Evolutionary conservation across 2,329 filamentous ascomycete genomes (phyloP), one percentile per base, ranked within the genome.

Genomic region (Clarireedia homoeocarpa): DNA sequence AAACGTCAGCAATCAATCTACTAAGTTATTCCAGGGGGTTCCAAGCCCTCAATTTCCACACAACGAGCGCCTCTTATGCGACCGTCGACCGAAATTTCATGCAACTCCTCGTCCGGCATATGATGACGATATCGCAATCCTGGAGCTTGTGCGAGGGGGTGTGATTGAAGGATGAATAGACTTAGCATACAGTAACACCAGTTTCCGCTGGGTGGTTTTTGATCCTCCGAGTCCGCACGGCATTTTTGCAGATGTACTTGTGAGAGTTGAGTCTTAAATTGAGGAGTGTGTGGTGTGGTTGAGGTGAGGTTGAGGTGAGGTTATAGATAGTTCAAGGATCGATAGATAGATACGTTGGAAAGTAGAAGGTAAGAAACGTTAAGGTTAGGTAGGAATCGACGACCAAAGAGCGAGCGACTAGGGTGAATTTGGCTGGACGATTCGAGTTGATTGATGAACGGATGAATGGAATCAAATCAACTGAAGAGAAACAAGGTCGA

Each of bases 131-230:
- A 12, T 30, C 27, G 27, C 27, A 30, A 30, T 30, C 27, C 27
- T 30, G 27, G 27, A 30, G 10, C 27, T 30, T 2, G 27, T 7
- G 6, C 27, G 27, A 30, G 27, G 6, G 27, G 7, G 10, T 30
- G 9, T 2, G 10, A 30, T 30, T 30, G 27, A 30, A 47, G 24
- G 20, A 20, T 27, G n/a, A 7, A 54, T 12, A 10, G 30, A 26
- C 15, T 38, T 12, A 15, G 36, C 79, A 60, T 78, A 87, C 82
- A 89, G 75, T 61, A 89, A 75, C 66, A 89, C 85, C 74, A 89
- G 80, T 77, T 89, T 89, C 70, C 85, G 80, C 75, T 87, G 83
- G 65, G 86, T 84, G 56, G 85, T 84, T 74, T 86, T 81, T 59
- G 76, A 77, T 65, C 78, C 77, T 65, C 79, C 78, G 65, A 69